Conservation (phyloP, 2,329 filamentous ascomycete species). For the Aspergillus viridinutans region DNA sequence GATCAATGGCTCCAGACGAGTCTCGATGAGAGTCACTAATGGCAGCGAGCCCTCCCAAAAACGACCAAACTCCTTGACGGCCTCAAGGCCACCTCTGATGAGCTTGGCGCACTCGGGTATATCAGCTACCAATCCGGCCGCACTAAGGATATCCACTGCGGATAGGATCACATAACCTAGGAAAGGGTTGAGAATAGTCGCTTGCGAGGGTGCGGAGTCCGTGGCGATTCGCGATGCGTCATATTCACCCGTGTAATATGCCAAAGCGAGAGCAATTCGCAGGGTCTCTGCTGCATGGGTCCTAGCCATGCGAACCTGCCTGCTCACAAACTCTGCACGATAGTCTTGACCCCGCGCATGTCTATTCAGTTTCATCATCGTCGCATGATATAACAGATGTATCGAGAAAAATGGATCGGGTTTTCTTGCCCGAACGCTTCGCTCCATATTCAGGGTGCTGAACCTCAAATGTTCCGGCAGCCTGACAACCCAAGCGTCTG, state of each 20-base stretch:
- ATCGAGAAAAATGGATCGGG: slow-evolving; percentile 59
- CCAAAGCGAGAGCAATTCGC: slow-evolving; percentile 34
- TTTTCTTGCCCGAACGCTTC: slow-evolving; percentile 50
- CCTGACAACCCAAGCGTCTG: slow-evolving; percentile 56
- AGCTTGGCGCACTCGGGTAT: slow-evolving; percentile 52
- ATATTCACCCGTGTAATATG: slow-evolving; percentile 21
- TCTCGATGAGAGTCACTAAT: slow-evolving; percentile 49
- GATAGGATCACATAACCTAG: slow-evolving; percentile 59
- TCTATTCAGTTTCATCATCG: slow-evolving; percentile 62
- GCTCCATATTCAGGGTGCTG: slow-evolving; percentile 54
- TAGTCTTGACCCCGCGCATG: slow-evolving; percentile 49
- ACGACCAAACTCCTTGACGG: slow-evolving; percentile 53
- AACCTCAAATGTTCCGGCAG: slow-evolving; percentile 56
- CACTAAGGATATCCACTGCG: slow-evolving; percentile 63
- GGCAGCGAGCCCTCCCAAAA: slow-evolving; percentile 58
- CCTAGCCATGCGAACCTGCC: slow-evolving; percentile 48
- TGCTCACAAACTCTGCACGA: slow-evolving; percentile 37
- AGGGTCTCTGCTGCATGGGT: slow-evolving; percentile 53
- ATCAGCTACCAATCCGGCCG: slow-evolving; percentile 52
- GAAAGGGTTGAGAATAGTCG: slow-evolving; percentile 55
- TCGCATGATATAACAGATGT: slow-evolving; percentile 63
- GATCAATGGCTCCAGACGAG: slow-evolving; percentile 44
- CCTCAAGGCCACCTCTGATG: slow-evolving; percentile 50
- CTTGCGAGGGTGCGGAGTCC: slow-evolving; percentile 23
- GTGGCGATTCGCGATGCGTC: slow-evolving; percentile 15